These are phyloP conservation scores for Boletus pseudopeckii DNA, from an alignment of 768 basidiomycete genomes.

Conservation along the genomic window DNA sequence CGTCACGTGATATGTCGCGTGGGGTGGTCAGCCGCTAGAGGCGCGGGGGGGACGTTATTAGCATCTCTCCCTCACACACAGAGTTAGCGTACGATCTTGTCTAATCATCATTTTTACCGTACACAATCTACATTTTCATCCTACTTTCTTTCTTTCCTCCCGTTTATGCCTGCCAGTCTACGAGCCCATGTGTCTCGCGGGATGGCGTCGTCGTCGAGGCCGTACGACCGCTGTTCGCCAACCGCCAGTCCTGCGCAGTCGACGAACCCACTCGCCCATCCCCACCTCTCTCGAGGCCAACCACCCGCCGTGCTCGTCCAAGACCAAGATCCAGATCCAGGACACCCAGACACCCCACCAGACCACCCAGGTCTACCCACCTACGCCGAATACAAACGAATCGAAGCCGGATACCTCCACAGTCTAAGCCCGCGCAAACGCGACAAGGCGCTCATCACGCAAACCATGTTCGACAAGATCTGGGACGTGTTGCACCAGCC, in stretches of 20 bases:
- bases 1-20: constrained; percentile 28
- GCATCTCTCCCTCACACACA: neutral
- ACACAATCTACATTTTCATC: constrained; percentile 28
- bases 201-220: constrained; percentile 9
- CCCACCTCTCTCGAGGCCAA: neutral
- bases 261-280: neutral
- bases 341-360: neutral
- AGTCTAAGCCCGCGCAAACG: constrained; percentile 55
- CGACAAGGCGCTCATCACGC: constrained; percentile 72
- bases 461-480: constrained; percentile 66
- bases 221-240: constrained; percentile 22
- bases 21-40: constrained; percentile 28
- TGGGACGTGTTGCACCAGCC: constrained; percentile 63
- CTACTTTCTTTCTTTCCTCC: constrained; percentile 1
- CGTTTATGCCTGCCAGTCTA: constrained; percentile 20
- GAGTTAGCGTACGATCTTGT: constrained; percentile 12
- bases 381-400: constrained; percentile 53
- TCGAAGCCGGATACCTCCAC: constrained; percentile 56
- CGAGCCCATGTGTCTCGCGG: constrained; percentile 11
- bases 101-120: constrained; percentile 15
- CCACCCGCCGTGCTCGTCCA: constrained; percentile 1
- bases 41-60: constrained; percentile 11
- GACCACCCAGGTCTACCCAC: constrained; percentile 55
- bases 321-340: neutral
- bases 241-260: constrained; percentile 7